Percentiles rank a stretch among this genome's conserved stretches.
Evolutionary conservation across 2,329 filamentous ascomycete species (phyloP).

Genomic region (Fusarium incarnatum): DNA sequence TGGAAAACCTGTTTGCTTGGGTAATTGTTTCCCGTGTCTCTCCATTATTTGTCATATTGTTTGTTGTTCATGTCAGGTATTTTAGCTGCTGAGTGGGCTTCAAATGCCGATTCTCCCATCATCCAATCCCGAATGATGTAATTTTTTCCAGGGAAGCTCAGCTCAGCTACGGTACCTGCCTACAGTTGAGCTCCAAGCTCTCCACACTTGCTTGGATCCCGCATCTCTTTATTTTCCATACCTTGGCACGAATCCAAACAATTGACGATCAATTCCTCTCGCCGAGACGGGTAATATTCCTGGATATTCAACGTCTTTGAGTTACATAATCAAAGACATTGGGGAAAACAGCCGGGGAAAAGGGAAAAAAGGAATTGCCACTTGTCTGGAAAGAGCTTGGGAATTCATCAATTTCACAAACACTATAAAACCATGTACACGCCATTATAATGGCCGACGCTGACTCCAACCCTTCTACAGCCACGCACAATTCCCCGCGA

Average conservation of each 20-base stretch:
- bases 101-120: background rate
- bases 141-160: slow-evolving; percentile 35
- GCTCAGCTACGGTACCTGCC: slow-evolving; percentile 2
- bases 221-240: slow-evolving; percentile 25
- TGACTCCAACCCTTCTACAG: slow-evolving; percentile 55
- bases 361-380: slow-evolving; percentile 12
- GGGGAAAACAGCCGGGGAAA: slow-evolving; percentile 11
- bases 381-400: slow-evolving; percentile 5
- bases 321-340: slow-evolving; percentile 29
- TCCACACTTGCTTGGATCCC: slow-evolving; percentile 37
- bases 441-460: slow-evolving; percentile 49
- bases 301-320: background rate
- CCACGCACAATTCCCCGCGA: slow-evolving; percentile 78
- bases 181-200: slow-evolving; percentile 27
- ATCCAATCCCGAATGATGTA: slow-evolving; percentile 40
- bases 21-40: background rate
- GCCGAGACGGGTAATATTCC: slow-evolving; percentile 8
- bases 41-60: slow-evolving; percentile 1
- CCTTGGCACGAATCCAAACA: slow-evolving; percentile 11
- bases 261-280: slow-evolving; percentile 4
- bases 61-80: slow-evolving; percentile 3
- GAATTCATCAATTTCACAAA: slow-evolving; percentile 10
- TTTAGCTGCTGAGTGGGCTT: background rate
- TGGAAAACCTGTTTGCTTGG: background rate
- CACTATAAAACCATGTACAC: slow-evolving; percentile 42